Evolutionary conservation across 352 stramenopile genomes (phyloP), one percentile per base, ranked within the genome.

Genomic region (Pythium grandisporangium): DNA sequence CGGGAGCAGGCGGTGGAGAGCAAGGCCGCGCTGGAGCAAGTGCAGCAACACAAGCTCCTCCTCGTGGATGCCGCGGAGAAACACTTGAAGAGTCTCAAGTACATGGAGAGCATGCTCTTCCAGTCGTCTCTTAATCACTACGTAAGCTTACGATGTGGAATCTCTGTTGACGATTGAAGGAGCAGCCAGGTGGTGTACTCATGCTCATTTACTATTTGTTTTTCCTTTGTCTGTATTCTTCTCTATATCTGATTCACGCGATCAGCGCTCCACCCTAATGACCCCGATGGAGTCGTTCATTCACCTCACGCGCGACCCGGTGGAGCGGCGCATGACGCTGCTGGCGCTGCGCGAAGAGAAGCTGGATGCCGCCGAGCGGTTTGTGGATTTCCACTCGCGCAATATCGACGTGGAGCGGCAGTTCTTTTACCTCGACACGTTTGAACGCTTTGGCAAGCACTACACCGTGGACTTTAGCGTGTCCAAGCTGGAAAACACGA

Each of bases 381-480:
- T 69, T 30, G 57, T 84, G 22, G 54, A 77, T 25, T 57, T 56
- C 19, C 65, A 81, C 33, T 60, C 65, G 23, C 62, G 55, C 3
- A 53, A 60, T n/a, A 70, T 84, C 14, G 65, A 84, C 25, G 42
- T 65, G 5, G 63, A 66, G 23, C 57, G 67, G 12, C 61, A 78
- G 40, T 84, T 78, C 30, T 80, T 80, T 38, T 78, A 78, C 51
- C 42, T 84, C 11, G 70, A 84, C 38, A 76, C 62, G 7, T 84
- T 84, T 35, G 66, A 76, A 33, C 60, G 66, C 22, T 84, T 84
- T 30, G 67, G 70, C 42, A 84, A 84, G 40, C 74, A 71, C 35
- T 80, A 76, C 60, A 80, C 70, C 1, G 65, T 84, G 37, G 70
- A 84, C 40, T 78, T 83, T 33, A 83, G 63, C 48, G 62, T 79